Percentiles rank a stretch among this genome's conserved stretches.
These are phyloP conservation scores for Dillenia turbinata DNA, from an alignment of 164 flowering plant genomes.

Conservation along the genomic window DNA sequence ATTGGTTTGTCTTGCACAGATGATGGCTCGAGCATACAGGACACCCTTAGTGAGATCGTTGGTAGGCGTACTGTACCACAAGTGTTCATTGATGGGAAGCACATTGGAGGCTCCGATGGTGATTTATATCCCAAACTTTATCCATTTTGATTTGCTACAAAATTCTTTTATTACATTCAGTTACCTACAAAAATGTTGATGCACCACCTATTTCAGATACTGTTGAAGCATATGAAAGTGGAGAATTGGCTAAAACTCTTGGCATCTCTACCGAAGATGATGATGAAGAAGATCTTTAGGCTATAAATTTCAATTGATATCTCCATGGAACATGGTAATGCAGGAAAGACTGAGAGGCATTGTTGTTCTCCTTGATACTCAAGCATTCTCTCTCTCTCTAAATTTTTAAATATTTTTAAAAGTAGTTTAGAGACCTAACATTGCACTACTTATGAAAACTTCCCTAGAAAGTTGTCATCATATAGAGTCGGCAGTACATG, in stretches of 20 bases:
- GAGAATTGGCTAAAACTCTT: constrained; percentile 61
- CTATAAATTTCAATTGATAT: too few relatives aligned
- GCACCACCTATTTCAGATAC: constrained; percentile 47
- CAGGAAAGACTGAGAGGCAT: too few relatives aligned
- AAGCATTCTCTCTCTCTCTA: too few relatives aligned
- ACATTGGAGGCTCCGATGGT: constrained; percentile 97
- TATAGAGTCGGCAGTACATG: too few relatives aligned
- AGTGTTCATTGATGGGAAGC: constrained; percentile 85
- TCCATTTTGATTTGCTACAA: not conserved
- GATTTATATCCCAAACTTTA: constrained; percentile 7
- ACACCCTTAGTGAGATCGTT: constrained; percentile 52
- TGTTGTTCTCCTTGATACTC: too few relatives aligned
- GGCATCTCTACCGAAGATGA: constrained; percentile 12
- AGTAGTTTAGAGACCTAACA: too few relatives aligned
- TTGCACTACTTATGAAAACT: too few relatives aligned
- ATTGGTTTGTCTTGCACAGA: constrained; percentile 30
- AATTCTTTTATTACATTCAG: not conserved
- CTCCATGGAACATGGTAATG: too few relatives aligned
- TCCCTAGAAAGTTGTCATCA: too few relatives aligned
- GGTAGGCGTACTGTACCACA: constrained; percentile 96
- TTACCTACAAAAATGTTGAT: not conserved
- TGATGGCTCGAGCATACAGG: constrained; percentile 74
- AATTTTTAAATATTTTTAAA: too few relatives aligned
- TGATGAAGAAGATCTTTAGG: too few relatives aligned
- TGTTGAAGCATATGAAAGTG: constrained; percentile 77